A percentile compares a stretch with the other conserved stretches of the same genome.
Evolutionary conservation across 345 rosid species (phyloP).

Genomic region (Aegle marmelos): DNA sequence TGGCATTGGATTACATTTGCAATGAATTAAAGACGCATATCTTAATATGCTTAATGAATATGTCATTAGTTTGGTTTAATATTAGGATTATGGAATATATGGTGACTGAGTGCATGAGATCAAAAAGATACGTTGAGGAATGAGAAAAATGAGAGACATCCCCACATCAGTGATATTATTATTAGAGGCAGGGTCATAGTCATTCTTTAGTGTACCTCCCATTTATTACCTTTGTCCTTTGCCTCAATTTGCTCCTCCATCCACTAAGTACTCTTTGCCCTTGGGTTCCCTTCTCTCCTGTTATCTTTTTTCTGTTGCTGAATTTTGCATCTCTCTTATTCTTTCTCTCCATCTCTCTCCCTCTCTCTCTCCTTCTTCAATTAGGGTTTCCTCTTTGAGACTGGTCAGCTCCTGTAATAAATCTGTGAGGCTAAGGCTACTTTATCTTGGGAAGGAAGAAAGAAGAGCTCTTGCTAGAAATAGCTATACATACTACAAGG

Average conservation of each 20-base stretch:
- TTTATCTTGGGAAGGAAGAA: constrained; percentile 31
- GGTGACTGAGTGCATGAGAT: constrained; percentile 34
- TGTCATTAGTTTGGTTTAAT: constrained; percentile 23
- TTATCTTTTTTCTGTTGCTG: constrained; percentile 16
- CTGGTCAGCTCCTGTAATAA: constrained; percentile 13
- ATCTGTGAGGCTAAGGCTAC: constrained; percentile 25
- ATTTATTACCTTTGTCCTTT: constrained; percentile 75
- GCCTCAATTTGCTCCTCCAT: constrained; percentile 55
- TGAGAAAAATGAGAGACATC: constrained; percentile 52
- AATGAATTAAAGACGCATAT: not conserved
- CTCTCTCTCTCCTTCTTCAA: constrained; percentile 5
- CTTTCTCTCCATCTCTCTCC: not conserved
- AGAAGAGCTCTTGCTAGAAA: constrained; percentile 26
- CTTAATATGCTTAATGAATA: constrained; percentile 14
- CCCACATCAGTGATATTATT: constrained; percentile 55
- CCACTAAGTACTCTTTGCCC: constrained; percentile 51
- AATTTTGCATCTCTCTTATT: constrained; percentile 14
- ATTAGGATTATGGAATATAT: constrained; percentile 34
- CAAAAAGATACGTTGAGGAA: constrained; percentile 22
- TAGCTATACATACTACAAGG: constrained; percentile 17
- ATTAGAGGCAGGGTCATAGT: constrained; percentile 71
- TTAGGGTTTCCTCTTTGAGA: constrained; percentile 45
- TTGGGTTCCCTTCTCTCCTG: constrained; percentile 25
- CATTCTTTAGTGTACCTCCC: constrained; percentile 66
- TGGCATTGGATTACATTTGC: not conserved